Evolutionary conservation across 1,139 yeast genomes (phyloP).

Genomic region (Diutina sp.): DNA sequence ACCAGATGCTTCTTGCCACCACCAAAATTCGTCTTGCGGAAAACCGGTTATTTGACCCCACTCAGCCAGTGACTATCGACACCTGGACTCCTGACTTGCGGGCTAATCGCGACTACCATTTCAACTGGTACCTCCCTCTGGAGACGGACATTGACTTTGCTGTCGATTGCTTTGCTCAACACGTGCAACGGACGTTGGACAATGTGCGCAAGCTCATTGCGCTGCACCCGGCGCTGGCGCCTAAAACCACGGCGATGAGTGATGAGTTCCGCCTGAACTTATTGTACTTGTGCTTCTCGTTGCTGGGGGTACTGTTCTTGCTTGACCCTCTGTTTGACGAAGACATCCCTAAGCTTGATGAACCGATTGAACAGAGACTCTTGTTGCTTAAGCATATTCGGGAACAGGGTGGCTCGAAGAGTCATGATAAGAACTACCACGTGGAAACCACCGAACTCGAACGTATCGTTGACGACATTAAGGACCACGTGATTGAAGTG

Average conservation of each 20-base stretch:
- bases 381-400: constrained; percentile 21
- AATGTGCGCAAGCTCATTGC: constrained; percentile 28
- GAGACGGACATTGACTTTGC: constrained; percentile 49
- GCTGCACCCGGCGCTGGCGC: constrained; percentile 6
- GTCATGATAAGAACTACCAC: neutral
- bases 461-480: constrained; percentile 27
- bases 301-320: constrained; percentile 66
- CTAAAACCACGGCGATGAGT: constrained; percentile 11
- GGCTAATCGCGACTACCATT: constrained; percentile 8
- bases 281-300: constrained; percentile 42
- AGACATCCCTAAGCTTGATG: constrained; percentile 27
- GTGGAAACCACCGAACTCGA: constrained; percentile 13
- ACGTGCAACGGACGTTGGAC: constrained; percentile 30
- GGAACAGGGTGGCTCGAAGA: constrained; percentile 5
- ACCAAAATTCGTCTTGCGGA: constrained; percentile 50
- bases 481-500: constrained; percentile 7
- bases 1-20: constrained; percentile 53
- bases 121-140: constrained; percentile 69
- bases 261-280: constrained; percentile 47
- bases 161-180: constrained; percentile 39
- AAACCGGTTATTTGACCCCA: constrained; percentile 28
- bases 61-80: neutral
- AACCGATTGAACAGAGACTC: constrained; percentile 24
- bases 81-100: neutral
- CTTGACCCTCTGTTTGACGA: constrained; percentile 57